Evolutionary conservation across 352 stramenopile species (phyloP), one percentile per base, ranked within the genome.

Genomic region (Globisporangium cystogenes): DNA sequence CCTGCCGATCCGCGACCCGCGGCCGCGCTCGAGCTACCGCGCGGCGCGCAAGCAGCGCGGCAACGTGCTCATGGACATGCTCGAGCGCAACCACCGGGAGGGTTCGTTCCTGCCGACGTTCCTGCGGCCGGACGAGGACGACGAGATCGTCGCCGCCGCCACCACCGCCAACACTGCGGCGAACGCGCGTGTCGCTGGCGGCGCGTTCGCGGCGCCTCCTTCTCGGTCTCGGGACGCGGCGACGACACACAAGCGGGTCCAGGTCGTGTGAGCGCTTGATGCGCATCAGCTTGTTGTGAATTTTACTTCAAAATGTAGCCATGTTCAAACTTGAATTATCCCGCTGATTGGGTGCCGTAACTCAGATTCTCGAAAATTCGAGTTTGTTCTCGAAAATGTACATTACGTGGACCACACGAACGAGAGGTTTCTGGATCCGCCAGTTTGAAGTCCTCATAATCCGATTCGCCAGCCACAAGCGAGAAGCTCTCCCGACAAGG

Each of bases 41-140:
- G 23, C 60, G 20, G 51, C 33, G 11, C 75, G 66, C 46, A 67
- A 70, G 27, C 55, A 71, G 40, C 27, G 53, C 10, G 74, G 70
- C 21, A 87, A 87, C 40, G 59, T 86, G 48, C 68, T 87, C 21
- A 67, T 74, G 43, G 70, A 70, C 20, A 84, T 87, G 74, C 59
- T 87, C 47, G 59, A 64, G 20, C 72, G 67, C 50, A 62, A 62
- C 26, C 24, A 55, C n/a, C 43, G 44, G n/a, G 18, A 21, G 6
- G 49, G 55, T n/a, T 51, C 50, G 33, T 62, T 43, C 40, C 41
- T 62, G 4, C 42, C 48, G 7, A 51, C 54, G 37, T 60, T 60
- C 29, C 23, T 55, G 20, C 47, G 46, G 3, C 20, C 46, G 20
- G 26, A 39, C 3, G 18, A 18, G 2, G 46, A 48, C 29, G 31